Evolutionary conservation across 2,329 filamentous ascomycete genomes (phyloP), one percentile per base, ranked within the genome.

Genomic region (Neoascochyta sp.): DNA sequence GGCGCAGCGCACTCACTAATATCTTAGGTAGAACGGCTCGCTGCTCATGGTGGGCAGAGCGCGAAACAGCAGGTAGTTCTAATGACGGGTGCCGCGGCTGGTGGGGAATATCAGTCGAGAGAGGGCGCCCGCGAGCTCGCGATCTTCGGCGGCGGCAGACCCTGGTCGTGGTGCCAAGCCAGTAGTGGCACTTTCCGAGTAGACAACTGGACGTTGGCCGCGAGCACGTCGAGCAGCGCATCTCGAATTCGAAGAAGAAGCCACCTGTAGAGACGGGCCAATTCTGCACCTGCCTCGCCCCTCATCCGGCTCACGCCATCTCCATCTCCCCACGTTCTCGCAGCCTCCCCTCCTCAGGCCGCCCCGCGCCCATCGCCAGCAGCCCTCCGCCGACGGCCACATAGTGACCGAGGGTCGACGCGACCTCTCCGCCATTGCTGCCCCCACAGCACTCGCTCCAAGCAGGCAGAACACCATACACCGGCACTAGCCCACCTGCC

Each of bases 1-100:
- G 9, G 13, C 27, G 9, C 17, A 9, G 11, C n/a, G 5, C 14
- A 19, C 84, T 64, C 78, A 95, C 90, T 98, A 98, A 74, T 98
- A 98, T 55, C 92, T 82, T 48, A 98, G 70, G 59, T 98, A 98
- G 63, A 98, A 96, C 6, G 84, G 82, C 54, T 95, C 89, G 64
- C 76, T 67, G 36, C 75, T 71, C 50, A 83, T 71, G 75, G 83
- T 88, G 38, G 56, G 22, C 33, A 23, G 25, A 12, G 13, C 20
- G 25, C n/a, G n/a, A n/a, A n/a, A n/a, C n/a, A n/a, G n/a, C n/a
- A n/a, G n/a, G n/a, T n/a, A n/a, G n/a, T n/a, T n/a, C n/a, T n/a
- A n/a, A n/a, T n/a, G n/a, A n/a, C n/a, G n/a, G n/a, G n/a, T n/a
- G n/a, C n/a, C n/a, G n/a, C n/a, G n/a, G n/a, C n/a, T n/a, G n/a